Evolutionary conservation across 306 rosid species (phyloP).

Genomic region (Quercus wislizeni): DNA sequence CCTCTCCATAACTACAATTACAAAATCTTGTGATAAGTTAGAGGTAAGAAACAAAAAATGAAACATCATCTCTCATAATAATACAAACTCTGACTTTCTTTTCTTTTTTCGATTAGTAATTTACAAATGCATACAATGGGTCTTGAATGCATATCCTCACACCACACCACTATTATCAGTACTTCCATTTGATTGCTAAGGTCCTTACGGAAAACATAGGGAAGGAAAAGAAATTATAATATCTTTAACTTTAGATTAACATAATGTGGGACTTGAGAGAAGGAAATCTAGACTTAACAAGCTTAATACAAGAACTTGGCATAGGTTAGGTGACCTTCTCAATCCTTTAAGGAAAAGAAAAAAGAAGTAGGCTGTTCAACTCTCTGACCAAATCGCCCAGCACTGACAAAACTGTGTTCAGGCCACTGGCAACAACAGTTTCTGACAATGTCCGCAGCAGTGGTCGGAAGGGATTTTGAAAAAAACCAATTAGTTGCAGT

Average conservation of each 20-base stretch:
- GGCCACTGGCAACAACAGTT: too few species aligned
- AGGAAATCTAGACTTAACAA: not conserved
- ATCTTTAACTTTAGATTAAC: not conserved
- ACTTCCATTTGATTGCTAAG: not conserved
- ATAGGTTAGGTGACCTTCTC: not conserved
- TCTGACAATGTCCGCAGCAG: too few species aligned
- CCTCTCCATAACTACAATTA: conserved; percentile 83
- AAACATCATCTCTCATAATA: not conserved
- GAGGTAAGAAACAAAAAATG: conserved; percentile 6
- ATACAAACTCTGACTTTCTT: too few species aligned
- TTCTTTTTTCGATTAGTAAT: not conserved
- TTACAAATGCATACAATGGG: not conserved
- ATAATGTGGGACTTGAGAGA: not conserved
- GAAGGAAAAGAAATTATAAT: not conserved
- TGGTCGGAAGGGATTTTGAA: too few species aligned
- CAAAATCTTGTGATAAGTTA: not conserved
- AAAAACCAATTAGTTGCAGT: too few species aligned
- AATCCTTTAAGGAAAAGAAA: not conserved
- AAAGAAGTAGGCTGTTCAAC: not conserved
- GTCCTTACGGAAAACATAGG: not conserved
- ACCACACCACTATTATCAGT: not conserved
- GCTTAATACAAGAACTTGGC: conserved; percentile 1
- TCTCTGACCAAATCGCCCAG: too few species aligned
- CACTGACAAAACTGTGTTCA: too few species aligned
- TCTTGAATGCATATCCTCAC: not conserved